Conservation (phyloP, 164 flowering plant species). For the Umbellularia californica region DNA sequence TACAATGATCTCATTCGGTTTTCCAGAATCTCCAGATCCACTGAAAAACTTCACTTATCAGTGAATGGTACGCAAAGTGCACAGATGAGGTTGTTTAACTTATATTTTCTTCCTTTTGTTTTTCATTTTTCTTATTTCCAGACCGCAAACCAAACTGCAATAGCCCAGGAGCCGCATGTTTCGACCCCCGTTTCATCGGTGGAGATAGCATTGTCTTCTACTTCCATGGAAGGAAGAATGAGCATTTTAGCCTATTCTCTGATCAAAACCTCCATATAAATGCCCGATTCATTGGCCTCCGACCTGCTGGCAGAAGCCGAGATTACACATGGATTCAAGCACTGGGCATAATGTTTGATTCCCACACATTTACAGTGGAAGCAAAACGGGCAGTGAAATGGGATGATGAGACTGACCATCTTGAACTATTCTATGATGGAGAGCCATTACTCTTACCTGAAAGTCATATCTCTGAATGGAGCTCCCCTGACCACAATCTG, state of each 20-base stretch:
- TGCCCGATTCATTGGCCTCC: conserved; percentile 46
- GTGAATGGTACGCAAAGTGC: background rate
- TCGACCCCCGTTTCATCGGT: conserved; percentile 72
- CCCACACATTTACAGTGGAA: conserved; percentile 47
- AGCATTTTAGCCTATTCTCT: conserved; percentile 58
- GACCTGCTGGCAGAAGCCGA: conserved; percentile 53
- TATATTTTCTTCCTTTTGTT: background rate
- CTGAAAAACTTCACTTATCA: no score
- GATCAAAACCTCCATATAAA: conserved; percentile 44
- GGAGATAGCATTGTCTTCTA: conserved; percentile 70
- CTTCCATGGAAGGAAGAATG: conserved; percentile 67
- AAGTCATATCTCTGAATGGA: conserved; percentile 41
- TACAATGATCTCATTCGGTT: no score
- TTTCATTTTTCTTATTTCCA: conserved; percentile 7
- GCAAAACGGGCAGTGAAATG: conserved; percentile 41
- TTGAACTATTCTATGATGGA: conserved; percentile 47
- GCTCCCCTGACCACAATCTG: conserved; percentile 27
- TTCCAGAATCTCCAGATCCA: no score
- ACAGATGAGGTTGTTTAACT: background rate
- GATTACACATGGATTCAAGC: conserved; percentile 85
- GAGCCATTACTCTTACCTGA: conserved; percentile 28
- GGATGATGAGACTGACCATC: conserved; percentile 50
- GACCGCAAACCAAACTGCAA: conserved; percentile 60
- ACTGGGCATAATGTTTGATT: conserved; percentile 53
- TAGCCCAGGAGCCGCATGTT: conserved; percentile 67